Evolutionary conservation across 768 basidiomycete species (phyloP), one percentile per base, ranked within the genome.

Genomic region (Termitomyces sp.): DNA sequence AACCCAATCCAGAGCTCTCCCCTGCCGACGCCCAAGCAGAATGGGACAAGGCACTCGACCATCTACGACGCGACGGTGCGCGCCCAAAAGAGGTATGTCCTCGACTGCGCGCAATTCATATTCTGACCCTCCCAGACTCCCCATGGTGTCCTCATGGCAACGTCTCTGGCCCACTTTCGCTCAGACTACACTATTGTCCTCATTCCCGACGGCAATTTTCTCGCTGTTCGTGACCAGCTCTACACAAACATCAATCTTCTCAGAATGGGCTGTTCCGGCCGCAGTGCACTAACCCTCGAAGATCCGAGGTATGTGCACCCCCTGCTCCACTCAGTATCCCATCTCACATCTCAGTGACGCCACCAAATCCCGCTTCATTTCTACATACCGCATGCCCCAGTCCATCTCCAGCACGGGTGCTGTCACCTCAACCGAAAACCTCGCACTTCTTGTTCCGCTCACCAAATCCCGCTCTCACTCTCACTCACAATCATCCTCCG

Each of bases 121-220:
- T 14, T 2, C 27, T 55, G 54, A 42, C 37, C 30, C 37, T 30
- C 12, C 2, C 58, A 88, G 82, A 91, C 85, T 10, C 77, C 80
- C 14, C 73, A 85, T 53, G 92, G 92, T 49, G 72, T 80, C 26
- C 77, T 94, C 65, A 85, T 93, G 83, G 83, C 85, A 56, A 94
- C 92, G 27, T 93, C 91, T 12, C 82, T 94, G 27, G 89, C 90
- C 44, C 87, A 90, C 75, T 94, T 94, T 68, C 89, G 89, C 55
- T 92, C 91, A 2, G 91, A 93, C 76, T 90, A 85, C 69, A 89
- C 89, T 56, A 91, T 93, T 59, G 88, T 93, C 33, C 86, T 82
- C 58, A 84, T 94, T 53, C 90, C 90, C 0, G 72, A 78, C 45
- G 92, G 88, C 36, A 77, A 87, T 69, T 89, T 86, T 71, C 77